Base-by-base conservation (phyloP, 768 basidiomycete species). In the Rhodosporidiobolus sp. region DNA sequence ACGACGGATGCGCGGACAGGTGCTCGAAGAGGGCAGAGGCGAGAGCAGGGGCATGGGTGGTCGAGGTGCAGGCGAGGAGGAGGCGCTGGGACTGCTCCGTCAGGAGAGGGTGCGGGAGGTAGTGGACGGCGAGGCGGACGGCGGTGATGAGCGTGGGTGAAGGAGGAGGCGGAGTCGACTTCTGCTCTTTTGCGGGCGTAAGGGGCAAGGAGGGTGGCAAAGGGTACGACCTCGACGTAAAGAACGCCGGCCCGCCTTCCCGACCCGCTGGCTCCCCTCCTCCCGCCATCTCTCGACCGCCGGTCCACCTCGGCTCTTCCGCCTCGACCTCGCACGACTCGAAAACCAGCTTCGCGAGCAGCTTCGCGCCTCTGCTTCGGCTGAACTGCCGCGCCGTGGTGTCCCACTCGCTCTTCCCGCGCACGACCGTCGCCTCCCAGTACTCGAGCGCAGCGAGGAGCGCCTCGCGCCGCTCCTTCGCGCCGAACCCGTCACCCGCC, bases 41-140 rank as follows among this genome's bases (percentile, higher is more conserved):
- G 61, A 67, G 54, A 2, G 16, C 17, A 17, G 66, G 66, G 10
- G 56, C 34, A n/a, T 30, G 26, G 0, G 65, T 53, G 8, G 58
- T 45, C 57, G 59, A 60, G 28, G 71, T 72, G 43, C 54, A 43
- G 16, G 71, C 71, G 19, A 22, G 34, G 38, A 72, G 62, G 32
- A 72, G 65, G 1, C n/a, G 12, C 17, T 19, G 19, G 30, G 71
- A 32, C 43, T 64, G 55, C 43, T 64, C 56, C 7, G 60, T 58
- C n/a, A 72, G 57, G 34, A 65, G 54, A 12, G 52, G 66, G 12
- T 64, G 66, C 4, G 55, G 65, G 2, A 64, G 34, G 52, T 65
- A 57, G 0, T 14, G 22, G 10, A 53, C 20, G 14, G 57, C 61
- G 28, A 72, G 43, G 3, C 43, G 4, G 50, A 56, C 53, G 19